phyloP scores from a whole-genome alignment of 2,329 filamentous ascomycete species.

The Xylariaceae sp. region DNA sequence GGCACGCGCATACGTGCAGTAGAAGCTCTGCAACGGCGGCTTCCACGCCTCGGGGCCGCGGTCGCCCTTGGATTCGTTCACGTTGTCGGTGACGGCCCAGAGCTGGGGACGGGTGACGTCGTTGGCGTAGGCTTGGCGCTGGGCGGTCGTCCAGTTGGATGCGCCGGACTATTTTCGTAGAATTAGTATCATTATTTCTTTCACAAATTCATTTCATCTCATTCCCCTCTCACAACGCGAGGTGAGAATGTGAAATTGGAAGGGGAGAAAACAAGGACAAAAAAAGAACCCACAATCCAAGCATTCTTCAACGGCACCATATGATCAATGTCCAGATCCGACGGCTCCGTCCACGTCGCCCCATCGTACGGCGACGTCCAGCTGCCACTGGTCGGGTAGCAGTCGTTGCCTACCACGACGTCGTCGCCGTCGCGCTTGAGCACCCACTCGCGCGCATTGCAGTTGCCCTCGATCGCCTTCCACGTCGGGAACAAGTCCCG shows the following conservation, averaged over 20 bases:
- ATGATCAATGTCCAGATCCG: constrained; percentile 77
- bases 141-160: constrained; percentile 61
- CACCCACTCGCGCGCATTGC: constrained; percentile 69
- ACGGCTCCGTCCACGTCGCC: constrained; percentile 60
- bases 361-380: constrained; percentile 75
- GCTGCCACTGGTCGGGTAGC: constrained; percentile 57
- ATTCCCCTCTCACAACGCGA: no score
- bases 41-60: constrained; percentile 70
- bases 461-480: constrained; percentile 35
- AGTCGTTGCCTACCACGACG: constrained; percentile 55
- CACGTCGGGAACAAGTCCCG: constrained; percentile 21
- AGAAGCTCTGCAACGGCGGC: constrained; percentile 61
- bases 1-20: constrained; percentile 72
- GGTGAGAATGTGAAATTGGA: no score
- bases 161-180: constrained; percentile 56
- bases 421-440: constrained; percentile 66
- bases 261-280: background rate
- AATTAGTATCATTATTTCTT: no score
- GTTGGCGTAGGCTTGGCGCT: constrained; percentile 67
- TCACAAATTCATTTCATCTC: no score
- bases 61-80: constrained; percentile 72
- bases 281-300: constrained; percentile 54
- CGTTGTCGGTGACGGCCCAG: constrained; percentile 70
- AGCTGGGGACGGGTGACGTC: constrained; percentile 72
- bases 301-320: constrained; percentile 76